Evolutionary conservation across 2,329 filamentous ascomycete species (phyloP).

Genomic region (Aspergillus floridensis): DNA sequence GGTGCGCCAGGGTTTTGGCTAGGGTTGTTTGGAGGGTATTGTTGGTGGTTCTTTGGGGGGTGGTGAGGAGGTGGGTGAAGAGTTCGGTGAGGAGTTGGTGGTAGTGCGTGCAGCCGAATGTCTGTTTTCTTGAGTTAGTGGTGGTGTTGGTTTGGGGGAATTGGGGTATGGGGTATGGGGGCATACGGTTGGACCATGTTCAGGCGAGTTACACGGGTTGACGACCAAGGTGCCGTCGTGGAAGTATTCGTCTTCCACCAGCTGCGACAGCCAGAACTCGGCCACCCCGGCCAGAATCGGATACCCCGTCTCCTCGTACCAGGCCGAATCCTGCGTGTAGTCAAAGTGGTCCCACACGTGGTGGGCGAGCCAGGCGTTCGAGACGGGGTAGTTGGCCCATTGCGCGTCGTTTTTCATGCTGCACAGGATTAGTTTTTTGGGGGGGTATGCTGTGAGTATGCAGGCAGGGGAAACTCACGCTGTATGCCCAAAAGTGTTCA

Average conservation of each 20-base stretch:
- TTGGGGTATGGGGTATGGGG: background rate
- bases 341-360: conserved; percentile 58
- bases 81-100: conserved; percentile 37
- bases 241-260: conserved; percentile 51
- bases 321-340: conserved; percentile 50
- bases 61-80: conserved; percentile 39
- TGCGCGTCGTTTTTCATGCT: conserved; percentile 45
- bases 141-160: background rate
- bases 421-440: background rate
- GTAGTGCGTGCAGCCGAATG: conserved; percentile 27
- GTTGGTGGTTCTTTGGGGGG: conserved; percentile 30
- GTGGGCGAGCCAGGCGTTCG: conserved; percentile 59
- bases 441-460: too few species aligned
- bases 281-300: conserved; percentile 54
- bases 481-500: conserved; percentile 59
- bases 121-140: conserved; percentile 1
- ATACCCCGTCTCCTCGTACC: conserved; percentile 49
- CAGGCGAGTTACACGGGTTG: conserved; percentile 59
- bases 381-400: conserved; percentile 40
- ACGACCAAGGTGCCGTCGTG: conserved; percentile 55
- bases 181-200: conserved; percentile 49
- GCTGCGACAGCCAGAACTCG: conserved; percentile 56
- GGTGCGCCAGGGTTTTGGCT: conserved; percentile 2
- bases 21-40: conserved; percentile 9
- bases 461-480: conserved; percentile 23